phyloP scores from a whole-genome alignment of 805 yeast species.

The Sugiyamaella chiloensis region DNA sequence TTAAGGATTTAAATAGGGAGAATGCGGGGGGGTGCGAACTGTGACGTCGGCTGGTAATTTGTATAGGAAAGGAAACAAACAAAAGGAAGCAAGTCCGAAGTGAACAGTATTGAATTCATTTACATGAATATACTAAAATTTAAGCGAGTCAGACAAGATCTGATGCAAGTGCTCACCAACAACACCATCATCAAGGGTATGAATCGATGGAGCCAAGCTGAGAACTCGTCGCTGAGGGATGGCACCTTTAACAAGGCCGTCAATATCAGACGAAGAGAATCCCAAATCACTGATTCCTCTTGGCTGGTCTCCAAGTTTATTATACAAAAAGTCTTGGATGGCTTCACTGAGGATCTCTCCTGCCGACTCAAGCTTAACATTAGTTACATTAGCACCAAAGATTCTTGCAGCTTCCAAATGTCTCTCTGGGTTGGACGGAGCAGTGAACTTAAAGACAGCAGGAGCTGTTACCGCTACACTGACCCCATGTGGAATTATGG shows the following conservation, averaged over 20 bases:
- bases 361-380: conserved; percentile 36
- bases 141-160: conserved; percentile 30
- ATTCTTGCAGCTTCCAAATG: conserved; percentile 37
- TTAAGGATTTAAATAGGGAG: neutral
- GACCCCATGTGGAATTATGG: conserved; percentile 45
- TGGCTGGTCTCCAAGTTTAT: conserved; percentile 38
- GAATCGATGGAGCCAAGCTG: conserved; percentile 34
- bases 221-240: conserved; percentile 40
- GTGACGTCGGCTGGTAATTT: too few species aligned
- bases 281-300: conserved; percentile 36
- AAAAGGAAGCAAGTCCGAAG: too few species aligned
- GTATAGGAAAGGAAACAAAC: too few species aligned
- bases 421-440: conserved; percentile 39
- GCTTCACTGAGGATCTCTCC: conserved; percentile 39
- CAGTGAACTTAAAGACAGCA: conserved; percentile 40
- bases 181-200: conserved; percentile 28
- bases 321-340: conserved; percentile 33
- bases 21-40: too few species aligned
- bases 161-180: conserved; percentile 28
- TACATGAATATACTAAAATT: too few species aligned
- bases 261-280: conserved; percentile 32
- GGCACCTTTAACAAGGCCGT: conserved; percentile 38
- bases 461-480: conserved; percentile 46
- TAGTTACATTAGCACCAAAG: conserved; percentile 36
- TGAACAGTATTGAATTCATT: too few species aligned